phyloP scores from a whole-genome alignment of 495 filamentous ascomycete genomes.

The Xylaria acuta region DNA sequence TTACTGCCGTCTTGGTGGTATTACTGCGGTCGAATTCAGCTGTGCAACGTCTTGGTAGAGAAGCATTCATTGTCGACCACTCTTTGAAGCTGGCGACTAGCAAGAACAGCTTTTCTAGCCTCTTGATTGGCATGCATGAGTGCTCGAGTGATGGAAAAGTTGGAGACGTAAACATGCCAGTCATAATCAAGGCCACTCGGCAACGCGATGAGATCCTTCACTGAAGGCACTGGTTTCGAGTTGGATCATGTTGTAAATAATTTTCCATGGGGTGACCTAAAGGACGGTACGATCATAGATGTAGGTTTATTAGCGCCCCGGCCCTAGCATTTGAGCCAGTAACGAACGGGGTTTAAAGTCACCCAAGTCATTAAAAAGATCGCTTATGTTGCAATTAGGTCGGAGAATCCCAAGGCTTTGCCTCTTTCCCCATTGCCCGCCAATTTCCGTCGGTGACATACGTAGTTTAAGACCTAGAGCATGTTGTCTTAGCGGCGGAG shows the following conservation, averaged over 20 bases:
- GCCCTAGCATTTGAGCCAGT: neutral
- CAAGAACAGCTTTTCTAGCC: too few relatives aligned
- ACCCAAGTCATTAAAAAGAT: neutral
- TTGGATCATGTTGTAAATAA: slow-evolving; percentile 25
- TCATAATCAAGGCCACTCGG: neutral
- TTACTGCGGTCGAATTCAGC: too few relatives aligned
- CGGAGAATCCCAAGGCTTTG: slow-evolving; percentile 43
- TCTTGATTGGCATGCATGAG: too few relatives aligned
- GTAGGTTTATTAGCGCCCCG: slow-evolving; percentile 11
- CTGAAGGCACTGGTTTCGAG: slow-evolving; percentile 24
- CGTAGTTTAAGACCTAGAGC: slow-evolving; percentile 39
- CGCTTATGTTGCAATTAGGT: slow-evolving; percentile 28
- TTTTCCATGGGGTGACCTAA: slow-evolving; percentile 28
- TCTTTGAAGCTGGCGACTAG: too few relatives aligned
- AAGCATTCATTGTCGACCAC: too few relatives aligned
- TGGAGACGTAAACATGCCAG: too few relatives aligned
- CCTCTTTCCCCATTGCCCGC: slow-evolving; percentile 39
- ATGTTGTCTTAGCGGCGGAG: slow-evolving; percentile 23
- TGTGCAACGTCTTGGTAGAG: too few relatives aligned
- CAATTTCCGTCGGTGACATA: slow-evolving; percentile 36
- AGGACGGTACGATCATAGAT: slow-evolving; percentile 32
- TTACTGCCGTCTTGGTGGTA: too few relatives aligned
- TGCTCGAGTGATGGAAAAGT: too few relatives aligned
- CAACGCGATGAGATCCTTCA: slow-evolving; percentile 30
- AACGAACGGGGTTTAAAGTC: neutral